Evolutionary conservation across 2,329 filamentous ascomycete genomes (phyloP).

Genomic region (Aureobasidium sp.): DNA sequence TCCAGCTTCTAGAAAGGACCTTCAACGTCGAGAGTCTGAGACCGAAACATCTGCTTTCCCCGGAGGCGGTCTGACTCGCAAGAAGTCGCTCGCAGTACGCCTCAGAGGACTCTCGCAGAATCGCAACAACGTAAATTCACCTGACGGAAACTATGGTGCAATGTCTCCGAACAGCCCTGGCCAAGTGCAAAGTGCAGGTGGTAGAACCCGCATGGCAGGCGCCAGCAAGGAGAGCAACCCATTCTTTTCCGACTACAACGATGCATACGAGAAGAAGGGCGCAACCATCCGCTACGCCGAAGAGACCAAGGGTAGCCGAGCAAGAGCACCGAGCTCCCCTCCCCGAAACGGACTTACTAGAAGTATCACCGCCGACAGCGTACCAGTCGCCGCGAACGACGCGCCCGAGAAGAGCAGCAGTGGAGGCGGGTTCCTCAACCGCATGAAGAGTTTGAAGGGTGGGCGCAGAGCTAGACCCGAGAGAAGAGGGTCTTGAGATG

Average conservation of each 20-base stretch:
- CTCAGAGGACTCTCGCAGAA: conserved; percentile 75
- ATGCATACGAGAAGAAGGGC: conserved; percentile 58
- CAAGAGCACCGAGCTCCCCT: conserved; percentile 51
- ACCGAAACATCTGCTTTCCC: conserved; percentile 43
- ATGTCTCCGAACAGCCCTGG: conserved; percentile 19
- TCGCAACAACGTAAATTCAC: conserved; percentile 44
- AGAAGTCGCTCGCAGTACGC: conserved; percentile 91
- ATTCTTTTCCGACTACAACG: conserved; percentile 72
- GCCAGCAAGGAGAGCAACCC: conserved; percentile 54
- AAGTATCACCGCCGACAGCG: conserved; percentile 46
- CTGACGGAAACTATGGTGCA: conserved; percentile 47
- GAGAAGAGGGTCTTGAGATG: conserved; percentile 17
- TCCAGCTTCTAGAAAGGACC: conserved; percentile 72
- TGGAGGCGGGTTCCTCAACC: conserved; percentile 61
- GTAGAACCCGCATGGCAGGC: conserved; percentile 31
- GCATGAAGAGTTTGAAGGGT: conserved; percentile 77
- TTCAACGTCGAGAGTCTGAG: conserved; percentile 68
- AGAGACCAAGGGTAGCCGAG: conserved; percentile 18
- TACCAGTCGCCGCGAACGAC: conserved; percentile 17
- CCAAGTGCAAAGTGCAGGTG: conserved; percentile 34
- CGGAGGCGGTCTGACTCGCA: conserved; percentile 61
- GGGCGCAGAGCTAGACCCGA: conserved; percentile 46
- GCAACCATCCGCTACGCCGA: conserved; percentile 50
- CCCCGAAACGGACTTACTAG: conserved; percentile 54
- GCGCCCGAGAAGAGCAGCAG: conserved; percentile 23